Evolutionary conservation across 148 eudicot species (phyloP), one percentile per base, ranked within the genome.

Genomic region (Spergularia marina): DNA sequence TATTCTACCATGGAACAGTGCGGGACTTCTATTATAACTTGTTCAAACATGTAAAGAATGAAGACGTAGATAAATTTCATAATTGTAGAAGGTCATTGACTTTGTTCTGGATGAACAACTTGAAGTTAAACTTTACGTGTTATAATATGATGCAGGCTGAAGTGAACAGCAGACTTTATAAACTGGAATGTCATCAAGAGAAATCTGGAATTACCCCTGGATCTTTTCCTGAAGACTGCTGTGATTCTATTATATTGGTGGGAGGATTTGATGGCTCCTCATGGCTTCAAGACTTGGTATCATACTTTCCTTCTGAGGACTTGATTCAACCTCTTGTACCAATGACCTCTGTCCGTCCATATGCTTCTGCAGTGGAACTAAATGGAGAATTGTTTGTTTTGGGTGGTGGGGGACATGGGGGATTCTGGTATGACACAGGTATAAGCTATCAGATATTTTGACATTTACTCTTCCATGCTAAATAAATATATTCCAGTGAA

Each of bases 211-310:
- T 12, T 25, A 25, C 59, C 34, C 30, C 72, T 3, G 20, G 39
- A 13, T 52, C 40, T 68, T 30, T 7, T n/a, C 18, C 25, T 73
- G 63, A 47, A 64, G 67, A 52, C 12, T 65, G 53, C 16, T 44
- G 68, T 63, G 63, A 73, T 14, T 78, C 79, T 10, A 73, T 91
- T 74, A 76, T 84, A 72, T 62, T 90, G 18, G 83, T 85, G 17
- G 91, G 97, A 25, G 97, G 93, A 56, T 89, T 57, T 85, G 82
- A 88, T 86, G 91, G 97, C 63, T 53, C 68, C 68, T 81, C 85
- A 17, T 88, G 92, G 89, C 82, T 86, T 40, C 73, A 84, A 52
- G 70, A 76, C 79, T 71, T 90, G 81, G 77, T 73, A 77, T 81
- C 80, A 64, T 90, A 80, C 63, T 76, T 55, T 34, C 91, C 88